Base-by-base conservation (phyloP, 2,329 filamentous ascomycete species). In the Fusarium redolens region DNA sequence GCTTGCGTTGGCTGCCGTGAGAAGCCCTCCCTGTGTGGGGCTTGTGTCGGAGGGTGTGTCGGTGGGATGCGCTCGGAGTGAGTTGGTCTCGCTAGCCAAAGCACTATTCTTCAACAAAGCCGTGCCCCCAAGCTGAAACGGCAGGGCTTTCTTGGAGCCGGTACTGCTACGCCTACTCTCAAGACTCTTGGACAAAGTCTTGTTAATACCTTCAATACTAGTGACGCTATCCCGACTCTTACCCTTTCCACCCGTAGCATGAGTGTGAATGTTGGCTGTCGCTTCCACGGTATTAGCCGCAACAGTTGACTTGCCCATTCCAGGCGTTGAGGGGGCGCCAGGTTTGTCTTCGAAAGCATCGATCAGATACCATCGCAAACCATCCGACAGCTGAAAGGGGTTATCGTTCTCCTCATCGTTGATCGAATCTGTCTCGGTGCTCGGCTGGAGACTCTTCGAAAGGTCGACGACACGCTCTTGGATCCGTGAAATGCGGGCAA, bases 401-500 rank as follows among this genome's bases (percentile, higher is more conserved):
- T 99, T 99, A 73, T 98, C 96, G 71, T 97, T 95, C 73, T 97
- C 94, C 44, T 92, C 91, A 17, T 89, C 87, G 55, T 85, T 86
- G 38, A 85, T 77, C 3, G 86, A 87, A 65, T 87, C 87, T 3
- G 84, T 85, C 68, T 88, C 87, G 22, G 80, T 84, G 72, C 75
- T 79, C 65, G 81, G 82, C 59, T 91, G 80, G 70, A 96, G 85
- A 30, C 92, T 93, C 83, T 93, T 95, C 20, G 93, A 96, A 10
- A 98, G 86, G 81, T 99, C 95, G 0, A 99, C 96, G 7, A 98
- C 92, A 7, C 95, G 92, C 80, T 98, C 94, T 83, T 98, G 94
- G 28, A 98, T 91, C 72, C 94, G 94, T 17, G 91, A 91, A 65
- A 99, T 98, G 20, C 96, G 92, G 13, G 96, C 96, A 12, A 99